Percentiles rank a stretch among this genome's conserved stretches.
These are phyloP conservation scores for Aegilops umbellulata DNA, from an alignment of 176 grass and related monocot species.

Conservation along the genomic window DNA sequence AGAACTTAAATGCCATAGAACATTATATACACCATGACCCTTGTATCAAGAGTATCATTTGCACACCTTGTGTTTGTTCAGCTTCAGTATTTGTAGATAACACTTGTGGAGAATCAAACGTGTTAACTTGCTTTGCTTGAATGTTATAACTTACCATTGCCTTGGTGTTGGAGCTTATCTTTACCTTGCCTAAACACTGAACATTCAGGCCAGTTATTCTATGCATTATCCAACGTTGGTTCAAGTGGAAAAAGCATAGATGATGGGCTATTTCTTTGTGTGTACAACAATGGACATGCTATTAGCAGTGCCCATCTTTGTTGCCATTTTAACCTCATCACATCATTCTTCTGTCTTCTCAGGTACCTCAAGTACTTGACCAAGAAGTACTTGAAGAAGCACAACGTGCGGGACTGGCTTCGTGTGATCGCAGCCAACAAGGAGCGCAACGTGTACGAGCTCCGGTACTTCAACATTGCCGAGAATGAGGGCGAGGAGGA, in stretches of 20 bases:
- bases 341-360: background rate
- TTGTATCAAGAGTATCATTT: background rate
- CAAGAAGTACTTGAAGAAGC: constrained; percentile 96
- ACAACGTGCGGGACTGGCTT: constrained; percentile 86
- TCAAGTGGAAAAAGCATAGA: too few relatives aligned
- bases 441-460: constrained; percentile 67
- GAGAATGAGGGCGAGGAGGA: constrained; percentile 94
- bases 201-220: background rate
- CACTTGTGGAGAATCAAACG: background rate
- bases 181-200: background rate
- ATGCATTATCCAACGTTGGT: background rate
- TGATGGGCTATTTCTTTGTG: background rate
- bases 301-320: background rate
- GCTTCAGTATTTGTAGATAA: background rate
- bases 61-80: background rate
- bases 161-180: too few relatives aligned
- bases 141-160: too few relatives aligned
- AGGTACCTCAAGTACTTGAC: constrained; percentile 95
- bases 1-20: background rate
- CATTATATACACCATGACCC: background rate
- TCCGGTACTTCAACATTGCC: constrained; percentile 83
- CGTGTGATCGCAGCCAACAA: constrained; percentile 87
- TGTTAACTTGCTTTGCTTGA: too few relatives aligned
- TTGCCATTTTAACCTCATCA: background rate
- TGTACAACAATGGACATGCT: background rate